Conservation (phyloP, 495 filamentous ascomycete species). For the Lophiotrema nucula region DNA sequence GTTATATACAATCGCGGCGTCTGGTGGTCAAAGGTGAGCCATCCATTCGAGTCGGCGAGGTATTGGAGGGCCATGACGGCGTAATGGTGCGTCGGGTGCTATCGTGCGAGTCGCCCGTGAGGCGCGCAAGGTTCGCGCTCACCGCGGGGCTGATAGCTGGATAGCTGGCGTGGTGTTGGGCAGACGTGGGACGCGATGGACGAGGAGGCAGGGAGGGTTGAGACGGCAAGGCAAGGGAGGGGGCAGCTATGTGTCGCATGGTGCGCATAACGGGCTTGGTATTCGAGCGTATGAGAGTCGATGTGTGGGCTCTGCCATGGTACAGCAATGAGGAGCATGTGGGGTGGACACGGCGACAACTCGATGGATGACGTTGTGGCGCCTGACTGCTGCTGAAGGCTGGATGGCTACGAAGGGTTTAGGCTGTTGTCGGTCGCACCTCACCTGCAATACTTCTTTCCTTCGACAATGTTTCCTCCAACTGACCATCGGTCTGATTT, state of each 20-base stretch:
- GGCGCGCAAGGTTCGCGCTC: neutral
- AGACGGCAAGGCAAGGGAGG: neutral
- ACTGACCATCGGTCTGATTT: too few species aligned
- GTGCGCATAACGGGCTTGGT: neutral
- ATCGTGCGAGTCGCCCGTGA: neutral
- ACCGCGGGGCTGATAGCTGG: neutral
- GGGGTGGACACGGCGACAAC: neutral
- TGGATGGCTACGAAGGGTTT: too few species aligned
- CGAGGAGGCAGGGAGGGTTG: neutral
- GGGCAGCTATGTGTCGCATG: neutral
- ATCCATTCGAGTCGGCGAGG: constrained; percentile 32
- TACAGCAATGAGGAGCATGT: neutral
- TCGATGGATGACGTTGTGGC: neutral
- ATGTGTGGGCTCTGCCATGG: neutral
- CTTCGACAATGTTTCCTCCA: too few species aligned
- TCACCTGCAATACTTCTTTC: too few species aligned
- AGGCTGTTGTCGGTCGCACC: too few species aligned
- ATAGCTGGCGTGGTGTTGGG: too few species aligned
- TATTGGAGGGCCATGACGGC: constrained; percentile 33
- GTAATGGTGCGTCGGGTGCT: too few species aligned
- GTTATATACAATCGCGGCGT: constrained; percentile 63
- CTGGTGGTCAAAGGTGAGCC: constrained; percentile 33
- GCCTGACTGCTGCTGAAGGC: too few species aligned
- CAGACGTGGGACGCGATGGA: too few species aligned
- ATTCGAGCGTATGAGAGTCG: neutral